Conservation (phyloP, 2,329 filamentous ascomycete species). For the Chrysoporthe deuterocubensis region DNA sequence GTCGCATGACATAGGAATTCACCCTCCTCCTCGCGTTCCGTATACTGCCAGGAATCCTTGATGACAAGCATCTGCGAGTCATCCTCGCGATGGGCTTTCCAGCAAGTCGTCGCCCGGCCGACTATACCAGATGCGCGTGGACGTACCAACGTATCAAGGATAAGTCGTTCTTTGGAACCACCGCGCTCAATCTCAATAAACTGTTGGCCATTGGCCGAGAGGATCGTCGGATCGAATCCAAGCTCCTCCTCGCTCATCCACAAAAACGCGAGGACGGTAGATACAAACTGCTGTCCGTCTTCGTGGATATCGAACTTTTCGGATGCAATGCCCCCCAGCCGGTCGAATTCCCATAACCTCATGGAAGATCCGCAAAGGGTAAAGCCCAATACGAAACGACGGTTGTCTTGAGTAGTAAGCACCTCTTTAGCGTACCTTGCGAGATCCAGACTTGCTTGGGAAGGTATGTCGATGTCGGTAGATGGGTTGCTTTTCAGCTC, state of each 20-base stretch:
- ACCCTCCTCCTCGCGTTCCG: slow-evolving; percentile 47
- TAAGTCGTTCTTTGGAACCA: no score
- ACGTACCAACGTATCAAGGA: no score
- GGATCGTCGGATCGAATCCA: slow-evolving; percentile 50
- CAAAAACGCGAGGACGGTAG: slow-evolving; percentile 34
- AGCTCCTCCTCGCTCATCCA: slow-evolving; percentile 44
- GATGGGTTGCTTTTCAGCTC: slow-evolving; percentile 52
- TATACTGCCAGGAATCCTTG: slow-evolving; percentile 43
- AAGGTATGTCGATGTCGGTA: slow-evolving; percentile 39
- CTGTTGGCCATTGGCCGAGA: slow-evolving; percentile 1
- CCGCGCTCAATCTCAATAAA: no score
- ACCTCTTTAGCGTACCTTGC: slow-evolving; percentile 48
- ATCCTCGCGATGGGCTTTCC: slow-evolving; percentile 45
- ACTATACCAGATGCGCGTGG: background rate
- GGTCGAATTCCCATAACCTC: slow-evolving; percentile 50
- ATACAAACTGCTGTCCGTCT: slow-evolving; percentile 45
- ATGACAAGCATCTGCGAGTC: slow-evolving; percentile 45
- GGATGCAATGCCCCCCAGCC: slow-evolving; percentile 50
- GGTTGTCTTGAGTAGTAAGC: slow-evolving; percentile 41
- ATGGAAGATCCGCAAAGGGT: slow-evolving; percentile 46
- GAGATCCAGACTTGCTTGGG: slow-evolving; percentile 28
- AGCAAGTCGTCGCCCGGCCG: slow-evolving; percentile 48
- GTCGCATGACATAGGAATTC: slow-evolving; percentile 43
- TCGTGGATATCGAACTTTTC: slow-evolving; percentile 50
- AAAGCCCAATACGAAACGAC: slow-evolving; percentile 47